Base-by-base conservation (phyloP, 495 filamentous ascomycete species). In the Hypomontagnella submonticulosa region DNA sequence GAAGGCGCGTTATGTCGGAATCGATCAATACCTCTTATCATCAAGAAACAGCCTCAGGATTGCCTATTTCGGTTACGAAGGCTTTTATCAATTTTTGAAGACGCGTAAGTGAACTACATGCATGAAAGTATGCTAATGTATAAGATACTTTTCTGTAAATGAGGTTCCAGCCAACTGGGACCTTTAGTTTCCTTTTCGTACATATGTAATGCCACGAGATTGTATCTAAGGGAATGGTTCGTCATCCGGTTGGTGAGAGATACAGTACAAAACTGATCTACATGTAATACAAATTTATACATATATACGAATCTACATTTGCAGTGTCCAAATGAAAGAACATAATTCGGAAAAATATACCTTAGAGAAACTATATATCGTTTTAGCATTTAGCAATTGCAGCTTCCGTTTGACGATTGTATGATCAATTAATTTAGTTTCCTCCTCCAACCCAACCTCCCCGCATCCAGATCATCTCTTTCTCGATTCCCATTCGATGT, bases 11-110 rank as follows among this genome's bases (percentile, higher is more conserved):
- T 33, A 9, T 18, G 20, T 50, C 51, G 12, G 37, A 32, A 66
- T 66, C 63, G 63, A 50, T 34, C 32, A 32, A 27, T 9, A 15
- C 20, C 11, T 42, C 33, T 46, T 43, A 18, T 46, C 36, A 44
- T 61, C 43, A 50, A 49, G 52, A 51, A 62, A 15, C 13, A 2
- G 16, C 33, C 16, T 48, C 43, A 49, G 11, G 33, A 19, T 53
- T 62, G 41, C 49, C 49, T 54, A 48, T 54, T 46, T 48, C 32
- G 37, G 41, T 19, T 32, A 10, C 19, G 10, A 48, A 32, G 41
- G 40, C 8, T 34, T 6, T 10, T 43, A 11, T 42, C 30, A 42
- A n/a, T n/a, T n/a, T n/a, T n/a, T n/a, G n/a, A n/a, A n/a, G 34
- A 30, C 18, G 27, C 37, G 20, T 10, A 9, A 11, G 13, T 38